phyloP scores from a whole-genome alignment of 176 grass and related monocot species.

The Phoenix roebelenii region DNA sequence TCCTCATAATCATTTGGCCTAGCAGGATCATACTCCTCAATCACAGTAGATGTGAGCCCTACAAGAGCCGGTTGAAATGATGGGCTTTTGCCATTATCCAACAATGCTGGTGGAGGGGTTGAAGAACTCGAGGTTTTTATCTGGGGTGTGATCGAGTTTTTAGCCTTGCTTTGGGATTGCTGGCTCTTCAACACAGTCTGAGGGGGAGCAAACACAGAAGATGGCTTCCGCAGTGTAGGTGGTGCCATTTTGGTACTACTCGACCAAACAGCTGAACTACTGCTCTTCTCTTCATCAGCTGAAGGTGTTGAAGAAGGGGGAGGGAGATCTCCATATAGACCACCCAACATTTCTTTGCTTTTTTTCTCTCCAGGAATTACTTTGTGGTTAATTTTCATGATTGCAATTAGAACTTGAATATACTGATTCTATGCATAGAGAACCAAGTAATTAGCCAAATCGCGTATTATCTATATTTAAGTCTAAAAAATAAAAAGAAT shows the following conservation, averaged over 20 bases:
- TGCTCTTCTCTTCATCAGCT: slow-evolving; percentile 67
- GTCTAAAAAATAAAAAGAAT: no score
- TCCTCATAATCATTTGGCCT: slow-evolving; percentile 97
- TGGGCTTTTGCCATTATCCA: slow-evolving; percentile 13
- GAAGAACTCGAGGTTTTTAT: slow-evolving; percentile 1
- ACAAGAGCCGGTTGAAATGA: slow-evolving; percentile 69
- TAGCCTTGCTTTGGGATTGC: slow-evolving; percentile 20
- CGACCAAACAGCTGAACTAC: slow-evolving; percentile 68
- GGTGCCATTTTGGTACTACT: slow-evolving; percentile 95
- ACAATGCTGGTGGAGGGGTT: neutral
- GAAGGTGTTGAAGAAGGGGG: slow-evolving; percentile 50
- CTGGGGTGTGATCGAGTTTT: slow-evolving; percentile 19
- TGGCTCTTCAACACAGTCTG: slow-evolving; percentile 56
- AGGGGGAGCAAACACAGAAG: slow-evolving; percentile 52
- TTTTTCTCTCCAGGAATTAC: neutral
- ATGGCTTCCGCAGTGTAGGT: slow-evolving; percentile 72
- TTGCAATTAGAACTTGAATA: no score
- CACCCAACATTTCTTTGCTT: slow-evolving; percentile 54
- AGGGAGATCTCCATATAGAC: slow-evolving; percentile 89
- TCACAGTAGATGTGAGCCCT: slow-evolving; percentile 60
- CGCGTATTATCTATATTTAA: no score
- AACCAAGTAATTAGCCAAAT: no score
- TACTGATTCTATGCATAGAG: no score
- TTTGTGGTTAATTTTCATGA: no score
- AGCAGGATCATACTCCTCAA: slow-evolving; percentile 94